These are phyloP conservation scores for Gossypium raimondii DNA, from an alignment of 345 rosid species.

Conservation along the genomic window DNA sequence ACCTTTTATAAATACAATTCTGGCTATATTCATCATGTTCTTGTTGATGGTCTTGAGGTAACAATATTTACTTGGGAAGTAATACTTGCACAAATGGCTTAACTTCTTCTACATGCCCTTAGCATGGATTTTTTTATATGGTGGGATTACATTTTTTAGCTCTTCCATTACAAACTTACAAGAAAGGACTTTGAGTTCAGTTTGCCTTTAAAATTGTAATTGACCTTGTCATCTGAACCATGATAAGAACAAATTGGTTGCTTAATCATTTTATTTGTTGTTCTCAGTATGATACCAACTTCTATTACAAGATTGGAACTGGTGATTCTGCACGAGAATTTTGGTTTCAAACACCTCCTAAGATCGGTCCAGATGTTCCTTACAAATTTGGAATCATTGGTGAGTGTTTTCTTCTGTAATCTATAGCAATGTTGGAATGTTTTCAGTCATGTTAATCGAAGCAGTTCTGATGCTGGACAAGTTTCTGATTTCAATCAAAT, in stretches of 20 bases:
- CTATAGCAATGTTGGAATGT: background rate
- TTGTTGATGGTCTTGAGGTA: constrained; percentile 77
- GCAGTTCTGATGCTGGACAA: background rate
- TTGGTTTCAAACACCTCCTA: constrained; percentile 89
- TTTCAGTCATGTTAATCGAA: background rate
- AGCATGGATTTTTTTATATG: background rate
- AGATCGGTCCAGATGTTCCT: constrained; percentile 63
- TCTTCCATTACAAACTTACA: too few relatives aligned
- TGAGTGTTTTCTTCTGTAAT: constrained; percentile 30
- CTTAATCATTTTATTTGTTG: constrained; percentile 5
- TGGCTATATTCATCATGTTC: constrained; percentile 84
- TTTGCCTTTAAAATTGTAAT: constrained; percentile 2
- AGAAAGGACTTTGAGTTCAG: background rate
- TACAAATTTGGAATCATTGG: constrained; percentile 95
- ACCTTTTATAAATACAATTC: constrained; percentile 73
- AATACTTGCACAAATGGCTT: background rate
- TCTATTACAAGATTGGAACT: constrained; percentile 73
- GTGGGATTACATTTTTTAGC: too few relatives aligned
- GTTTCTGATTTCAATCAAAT: constrained; percentile 1
- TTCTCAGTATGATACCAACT: constrained; percentile 75
- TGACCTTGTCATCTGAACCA: background rate
- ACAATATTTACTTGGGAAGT: constrained; percentile 13
- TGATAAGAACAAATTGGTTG: background rate
- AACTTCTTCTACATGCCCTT: constrained; percentile 4
- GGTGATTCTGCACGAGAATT: constrained; percentile 73